Evolutionary conservation across 345 rosid species (phyloP).

Genomic region (Dovyalis caffra): DNA sequence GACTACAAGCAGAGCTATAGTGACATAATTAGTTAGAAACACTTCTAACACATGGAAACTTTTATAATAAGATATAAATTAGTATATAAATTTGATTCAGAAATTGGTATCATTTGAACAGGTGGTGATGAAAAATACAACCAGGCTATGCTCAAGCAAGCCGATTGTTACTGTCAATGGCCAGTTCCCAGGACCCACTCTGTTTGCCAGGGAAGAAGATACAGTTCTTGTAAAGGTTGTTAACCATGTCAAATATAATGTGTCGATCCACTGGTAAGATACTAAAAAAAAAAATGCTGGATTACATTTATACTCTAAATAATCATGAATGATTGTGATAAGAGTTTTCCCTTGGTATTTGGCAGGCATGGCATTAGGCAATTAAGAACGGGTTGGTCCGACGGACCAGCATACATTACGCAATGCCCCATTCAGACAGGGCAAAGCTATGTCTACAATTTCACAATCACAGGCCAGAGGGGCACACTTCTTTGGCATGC

Average conservation of each 20-base stretch:
- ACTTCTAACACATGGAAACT: background rate
- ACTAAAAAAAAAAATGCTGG: no score
- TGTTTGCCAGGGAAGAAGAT: conserved; percentile 55
- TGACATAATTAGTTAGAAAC: background rate
- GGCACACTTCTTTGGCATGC: conserved; percentile 82
- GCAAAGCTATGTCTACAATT: conserved; percentile 49
- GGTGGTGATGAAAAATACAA: conserved; percentile 43
- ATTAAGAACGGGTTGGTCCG: conserved; percentile 76
- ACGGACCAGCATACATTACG: conserved; percentile 78
- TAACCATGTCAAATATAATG: conserved; percentile 59
- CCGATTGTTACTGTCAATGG: conserved; percentile 45
- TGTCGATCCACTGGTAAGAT: conserved; percentile 60
- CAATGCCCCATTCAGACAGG: conserved; percentile 75
- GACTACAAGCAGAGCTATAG: no score
- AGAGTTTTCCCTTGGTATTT: background rate
- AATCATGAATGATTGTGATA: background rate
- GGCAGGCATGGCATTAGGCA: conserved; percentile 83
- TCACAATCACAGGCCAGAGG: conserved; percentile 60
- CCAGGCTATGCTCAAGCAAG: conserved; percentile 42
- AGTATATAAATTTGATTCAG: background rate
- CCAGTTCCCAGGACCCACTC: conserved; percentile 52
- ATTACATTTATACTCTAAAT: background rate
- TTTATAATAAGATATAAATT: background rate
- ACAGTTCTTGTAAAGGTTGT: conserved; percentile 52
- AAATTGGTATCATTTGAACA: background rate